Base-by-base conservation (phyloP, 108 stramenopile species). In the Cyclotella atomus region DNA sequence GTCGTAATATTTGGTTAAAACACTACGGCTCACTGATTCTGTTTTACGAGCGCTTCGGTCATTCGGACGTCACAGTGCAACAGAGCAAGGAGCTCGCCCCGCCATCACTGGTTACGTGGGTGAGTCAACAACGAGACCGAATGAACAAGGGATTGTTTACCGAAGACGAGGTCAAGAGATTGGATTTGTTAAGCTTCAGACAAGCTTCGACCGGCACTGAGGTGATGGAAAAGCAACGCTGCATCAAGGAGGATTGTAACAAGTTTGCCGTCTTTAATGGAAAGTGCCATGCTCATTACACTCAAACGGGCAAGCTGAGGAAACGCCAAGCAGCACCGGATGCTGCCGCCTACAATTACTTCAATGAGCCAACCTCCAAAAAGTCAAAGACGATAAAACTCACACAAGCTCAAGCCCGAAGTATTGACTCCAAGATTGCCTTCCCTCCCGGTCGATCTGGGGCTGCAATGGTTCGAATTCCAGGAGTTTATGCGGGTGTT, bases 231-330 rank as follows among this genome's bases (percentile, higher is more conserved):
- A 28, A 28, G 25, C n/a, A n/a, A n/a, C 34, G 35, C 17, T 60
- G 59, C 19, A n/a, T 60, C 7, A 21, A 36, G n/a, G n/a, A 60
- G 7, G 35, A 36, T 5, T 60, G 59, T 38, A 19, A 38, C 3
- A 60, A 60, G 34, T 60, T 36, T 60, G 59, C 59, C 9, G 35
- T 60, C 17, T 60, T 60, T n/a, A 60, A 60, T 36, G 59, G 59
- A n/a, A 60, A 36, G 19, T 60, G 59, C 25, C 59, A 60, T 60
- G 17, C 19, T 34, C 59, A 60, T 36, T 60, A 19, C 36, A 36
- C 59, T 20, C 20, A 60, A 27, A 28, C 3, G 5, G 29, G 28
- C 28, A 2, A 56, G 29, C 2, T 6, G 28, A 9, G 16, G 4
- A 56, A 56, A 28, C 24, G 12, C 27, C 55, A 56, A 56, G 55